These are phyloP conservation scores for Nakazawaea wickerhamii DNA, from an alignment of 805 yeast genomes.

Conservation along the genomic window DNA sequence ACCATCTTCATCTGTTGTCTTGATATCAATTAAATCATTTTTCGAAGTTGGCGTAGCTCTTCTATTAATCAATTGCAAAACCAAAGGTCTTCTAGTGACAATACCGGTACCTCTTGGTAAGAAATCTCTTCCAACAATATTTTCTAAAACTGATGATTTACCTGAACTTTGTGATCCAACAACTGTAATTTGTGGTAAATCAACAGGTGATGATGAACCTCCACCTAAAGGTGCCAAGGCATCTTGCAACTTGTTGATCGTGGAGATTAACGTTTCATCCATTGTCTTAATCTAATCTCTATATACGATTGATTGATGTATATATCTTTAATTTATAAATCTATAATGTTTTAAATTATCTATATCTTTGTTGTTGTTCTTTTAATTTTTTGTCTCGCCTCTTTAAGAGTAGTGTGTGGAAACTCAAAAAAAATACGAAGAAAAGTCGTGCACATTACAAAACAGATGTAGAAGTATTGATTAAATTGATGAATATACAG, in stretches of 20 bases:
- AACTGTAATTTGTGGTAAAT: conserved; percentile 91
- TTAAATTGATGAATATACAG: too few relatives aligned
- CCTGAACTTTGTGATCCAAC: conserved; percentile 92
- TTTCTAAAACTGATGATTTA: conserved; percentile 83
- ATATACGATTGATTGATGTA: background rate
- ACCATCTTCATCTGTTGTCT: conserved; percentile 39
- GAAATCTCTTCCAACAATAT: conserved; percentile 88
- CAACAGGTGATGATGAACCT: conserved; percentile 83
- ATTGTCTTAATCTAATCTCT: conserved; percentile 26
- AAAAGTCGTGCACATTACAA: background rate
- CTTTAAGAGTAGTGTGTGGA: background rate
- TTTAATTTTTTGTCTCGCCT: background rate
- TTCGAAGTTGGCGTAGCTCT: conserved; percentile 32
- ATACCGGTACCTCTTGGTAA: conserved; percentile 91
- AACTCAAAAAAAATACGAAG: background rate
- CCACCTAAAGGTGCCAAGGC: conserved; percentile 97
- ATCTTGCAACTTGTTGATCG: conserved; percentile 88
- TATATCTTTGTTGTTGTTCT: background rate
- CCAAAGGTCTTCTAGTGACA: conserved; percentile 84
- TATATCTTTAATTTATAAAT: background rate
- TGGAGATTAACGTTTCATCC: conserved; percentile 76
- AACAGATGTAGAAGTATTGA: background rate
- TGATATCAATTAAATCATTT: conserved; percentile 39
- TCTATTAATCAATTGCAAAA: conserved; percentile 73
- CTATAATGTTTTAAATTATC: background rate